Evolutionary conservation across 2,329 filamentous ascomycete genomes (phyloP).

Genomic region (Ophiostoma sp.): DNA sequence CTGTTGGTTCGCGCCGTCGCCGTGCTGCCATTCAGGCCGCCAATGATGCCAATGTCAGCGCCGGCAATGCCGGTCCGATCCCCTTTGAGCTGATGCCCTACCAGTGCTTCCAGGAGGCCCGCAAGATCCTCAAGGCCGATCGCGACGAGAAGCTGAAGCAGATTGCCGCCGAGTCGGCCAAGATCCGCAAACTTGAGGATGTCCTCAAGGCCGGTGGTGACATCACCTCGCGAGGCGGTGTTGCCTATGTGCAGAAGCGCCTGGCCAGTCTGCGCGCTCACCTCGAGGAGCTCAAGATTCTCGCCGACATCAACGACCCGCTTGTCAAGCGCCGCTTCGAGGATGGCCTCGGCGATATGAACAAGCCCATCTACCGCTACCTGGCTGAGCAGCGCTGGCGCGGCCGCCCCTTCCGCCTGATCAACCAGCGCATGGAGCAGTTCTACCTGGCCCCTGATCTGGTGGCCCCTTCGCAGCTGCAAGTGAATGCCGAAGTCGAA

Average conservation of each 20-base stretch:
- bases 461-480: conserved; percentile 60
- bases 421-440: conserved; percentile 79
- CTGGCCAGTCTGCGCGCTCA: conserved; percentile 65
- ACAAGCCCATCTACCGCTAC: conserved; percentile 89
- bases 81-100: conserved; percentile 94
- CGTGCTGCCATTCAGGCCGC: conserved; percentile 59
- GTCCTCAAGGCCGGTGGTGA: conserved; percentile 31
- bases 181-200: conserved; percentile 63
- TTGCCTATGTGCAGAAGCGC: conserved; percentile 59
- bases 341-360: conserved; percentile 87
- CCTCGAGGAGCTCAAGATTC: conserved; percentile 75
- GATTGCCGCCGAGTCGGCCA: conserved; percentile 62
- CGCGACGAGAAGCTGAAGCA: conserved; percentile 71
- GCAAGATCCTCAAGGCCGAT: conserved; percentile 74
- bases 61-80: conserved; percentile 50
- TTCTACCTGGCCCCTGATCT: conserved; percentile 86
- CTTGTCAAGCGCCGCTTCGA: conserved; percentile 90
- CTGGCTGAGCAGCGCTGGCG: conserved; percentile 87
- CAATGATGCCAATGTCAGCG: conserved; percentile 5
- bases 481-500: conserved; percentile 72
- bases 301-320: conserved; percentile 92
- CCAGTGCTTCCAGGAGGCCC: conserved; percentile 95
- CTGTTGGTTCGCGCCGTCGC: conserved; percentile 78
- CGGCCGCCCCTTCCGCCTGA: conserved; percentile 69
- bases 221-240: conserved; percentile 54